Evolutionary conservation across 352 stramenopile genomes (phyloP).

Genomic region (Phytopythium boreale): DNA sequence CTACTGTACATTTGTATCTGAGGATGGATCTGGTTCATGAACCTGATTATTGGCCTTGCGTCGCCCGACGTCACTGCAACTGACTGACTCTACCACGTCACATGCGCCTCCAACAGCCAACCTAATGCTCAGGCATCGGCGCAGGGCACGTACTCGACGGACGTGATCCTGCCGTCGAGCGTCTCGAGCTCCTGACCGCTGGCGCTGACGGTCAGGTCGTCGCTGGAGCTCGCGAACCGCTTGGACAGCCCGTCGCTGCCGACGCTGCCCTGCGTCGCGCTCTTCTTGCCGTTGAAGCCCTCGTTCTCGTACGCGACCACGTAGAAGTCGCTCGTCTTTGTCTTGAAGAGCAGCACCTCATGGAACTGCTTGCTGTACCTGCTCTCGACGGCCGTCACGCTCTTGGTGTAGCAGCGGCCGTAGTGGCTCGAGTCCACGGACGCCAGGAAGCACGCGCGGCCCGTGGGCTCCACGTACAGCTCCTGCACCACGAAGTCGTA

Average conservation of each 20-base stretch:
- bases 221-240: conserved; percentile 30
- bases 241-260: conserved; percentile 10
- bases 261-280: conserved; percentile 1
- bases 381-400: conserved; percentile 19
- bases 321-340: conserved; percentile 28
- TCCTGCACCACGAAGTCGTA: conserved; percentile 34
- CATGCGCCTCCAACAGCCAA: too few species aligned
- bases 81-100: too few species aligned
- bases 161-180: conserved; percentile 6
- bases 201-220: conserved; percentile 12
- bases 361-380: conserved; percentile 29
- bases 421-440: conserved; percentile 10
- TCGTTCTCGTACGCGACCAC: conserved; percentile 38
- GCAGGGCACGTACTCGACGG: conserved; percentile 7
- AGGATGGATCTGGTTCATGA: too few species aligned
- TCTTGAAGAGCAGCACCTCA: conserved; percentile 43
- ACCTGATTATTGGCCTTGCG: too few species aligned
- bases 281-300: conserved; percentile 20
- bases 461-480: conserved; percentile 45
- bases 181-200: not conserved
- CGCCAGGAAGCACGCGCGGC: conserved; percentile 35
- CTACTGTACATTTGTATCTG: too few species aligned
- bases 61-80: too few species aligned
- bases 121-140: not conserved
- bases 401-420: conserved; percentile 34